A percentile compares a stretch with the other conserved stretches of the same genome.
These are phyloP conservation scores for Boletus bicolor DNA, from an alignment of 768 basidiomycete species.

Conservation along the genomic window DNA sequence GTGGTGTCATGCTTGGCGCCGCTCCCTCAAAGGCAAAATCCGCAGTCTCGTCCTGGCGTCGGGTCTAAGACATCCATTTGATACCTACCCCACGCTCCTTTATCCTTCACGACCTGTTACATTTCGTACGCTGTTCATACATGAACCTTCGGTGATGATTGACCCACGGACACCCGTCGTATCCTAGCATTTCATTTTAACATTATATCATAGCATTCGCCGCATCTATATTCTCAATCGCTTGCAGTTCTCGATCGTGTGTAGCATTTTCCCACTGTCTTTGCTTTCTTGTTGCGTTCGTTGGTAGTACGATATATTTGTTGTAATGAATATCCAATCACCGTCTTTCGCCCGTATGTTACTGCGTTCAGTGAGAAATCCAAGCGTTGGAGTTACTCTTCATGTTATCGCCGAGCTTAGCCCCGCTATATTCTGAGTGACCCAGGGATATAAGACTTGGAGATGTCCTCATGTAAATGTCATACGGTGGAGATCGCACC, in stretches of 20 bases:
- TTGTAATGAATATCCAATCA: constrained; percentile 26
- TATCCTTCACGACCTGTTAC: constrained; percentile 18
- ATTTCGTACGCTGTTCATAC: constrained; percentile 24
- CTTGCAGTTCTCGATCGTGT: constrained; percentile 25
- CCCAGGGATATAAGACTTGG: background rate
- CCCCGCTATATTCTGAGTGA: background rate
- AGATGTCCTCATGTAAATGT: background rate
- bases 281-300: constrained; percentile 25
- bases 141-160: constrained; percentile 28
- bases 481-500: background rate
- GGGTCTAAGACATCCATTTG: constrained; percentile 37
- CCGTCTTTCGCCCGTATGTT: background rate
- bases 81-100: constrained; percentile 23
- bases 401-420: constrained; percentile 7
- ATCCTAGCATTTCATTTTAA: constrained; percentile 34
- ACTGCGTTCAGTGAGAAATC: background rate
- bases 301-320: constrained; percentile 26
- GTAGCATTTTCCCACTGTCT: constrained; percentile 28
- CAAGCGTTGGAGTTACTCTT: too few species aligned
- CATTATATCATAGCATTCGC: constrained; percentile 31
- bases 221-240: constrained; percentile 23
- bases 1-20: constrained; percentile 82
- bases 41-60: constrained; percentile 53
- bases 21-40: constrained; percentile 35
- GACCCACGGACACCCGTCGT: constrained; percentile 28